Evolutionary conservation across 2,329 filamentous ascomycete genomes (phyloP).

Genomic region (Capronia coronata): DNA sequence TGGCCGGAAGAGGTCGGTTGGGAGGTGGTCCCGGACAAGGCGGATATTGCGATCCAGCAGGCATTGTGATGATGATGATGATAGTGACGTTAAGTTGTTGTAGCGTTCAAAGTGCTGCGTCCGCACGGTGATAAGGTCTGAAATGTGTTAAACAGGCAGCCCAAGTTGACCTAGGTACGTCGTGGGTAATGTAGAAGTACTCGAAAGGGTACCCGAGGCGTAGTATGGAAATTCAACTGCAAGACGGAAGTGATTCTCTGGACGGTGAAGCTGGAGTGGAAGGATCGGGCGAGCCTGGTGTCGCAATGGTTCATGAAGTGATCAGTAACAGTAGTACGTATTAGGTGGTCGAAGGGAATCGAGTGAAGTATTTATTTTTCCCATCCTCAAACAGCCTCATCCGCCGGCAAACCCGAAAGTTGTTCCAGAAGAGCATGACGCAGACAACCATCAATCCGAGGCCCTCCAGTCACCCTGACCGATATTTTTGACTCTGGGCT

Average conservation of each 20-base stretch:
- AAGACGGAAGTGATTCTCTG: too few species aligned
- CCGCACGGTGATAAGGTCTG: not conserved
- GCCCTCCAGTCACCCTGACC: slow-evolving; percentile 17
- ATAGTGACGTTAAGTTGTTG: too few species aligned
- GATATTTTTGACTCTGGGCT: slow-evolving; percentile 10
- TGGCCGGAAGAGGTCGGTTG: slow-evolving; percentile 30
- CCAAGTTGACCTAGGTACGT: too few species aligned
- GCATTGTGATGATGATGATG: slow-evolving; percentile 26
- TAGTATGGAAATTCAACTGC: too few species aligned
- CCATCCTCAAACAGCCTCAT: slow-evolving; percentile 7
- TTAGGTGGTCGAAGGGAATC: too few species aligned
- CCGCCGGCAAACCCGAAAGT: slow-evolving; percentile 18
- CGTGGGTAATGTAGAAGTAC: too few species aligned
- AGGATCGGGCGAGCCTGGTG: not conserved
- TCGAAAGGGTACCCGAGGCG: too few species aligned
- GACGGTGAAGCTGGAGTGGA: not conserved
- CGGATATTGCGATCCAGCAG: slow-evolving; percentile 30
- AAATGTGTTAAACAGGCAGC: too few species aligned
- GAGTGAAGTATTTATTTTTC: slow-evolving; percentile 24
- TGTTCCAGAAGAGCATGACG: slow-evolving; percentile 26
- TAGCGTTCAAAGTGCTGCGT: too few species aligned
- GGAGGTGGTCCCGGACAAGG: slow-evolving; percentile 32
- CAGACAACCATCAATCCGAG: not conserved
- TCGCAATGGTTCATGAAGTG: not conserved
- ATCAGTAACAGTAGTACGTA: too few species aligned